These are phyloP conservation scores for Wallacemonas rigidus DNA, from an alignment of 208 protist species.

Conservation along the genomic window DNA sequence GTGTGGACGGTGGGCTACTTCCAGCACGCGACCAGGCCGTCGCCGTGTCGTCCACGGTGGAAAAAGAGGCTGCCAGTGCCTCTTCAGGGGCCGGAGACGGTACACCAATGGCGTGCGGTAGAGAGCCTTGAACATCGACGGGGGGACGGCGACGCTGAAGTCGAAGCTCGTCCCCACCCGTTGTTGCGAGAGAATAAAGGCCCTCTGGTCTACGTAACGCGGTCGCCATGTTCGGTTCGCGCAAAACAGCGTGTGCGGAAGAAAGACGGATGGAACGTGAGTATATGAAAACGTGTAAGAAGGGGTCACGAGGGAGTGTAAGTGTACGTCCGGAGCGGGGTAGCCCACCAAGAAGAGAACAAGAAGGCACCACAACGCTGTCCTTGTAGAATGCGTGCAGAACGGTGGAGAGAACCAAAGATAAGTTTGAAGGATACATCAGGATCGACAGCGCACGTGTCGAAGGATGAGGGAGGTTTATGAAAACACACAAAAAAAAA, in stretches of 20 bases:
- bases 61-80: background rate
- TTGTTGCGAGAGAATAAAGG: background rate
- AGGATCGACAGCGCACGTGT: no score
- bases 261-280: no score
- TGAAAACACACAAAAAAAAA: slow-evolving; percentile 26
- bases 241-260: no score
- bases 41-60: background rate
- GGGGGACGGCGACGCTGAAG: background rate
- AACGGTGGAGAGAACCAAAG: no score
- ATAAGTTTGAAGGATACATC: no score
- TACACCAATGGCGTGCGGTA: background rate
- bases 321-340: no score
- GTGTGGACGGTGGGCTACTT: slow-evolving; percentile 23
- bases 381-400: no score
- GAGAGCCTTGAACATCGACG: background rate
- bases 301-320: no score
- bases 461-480: background rate
- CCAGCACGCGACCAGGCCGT: slow-evolving; percentile 17
- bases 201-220: background rate
- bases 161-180: background rate
- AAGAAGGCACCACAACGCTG: no score
- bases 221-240: no score
- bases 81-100: background rate
- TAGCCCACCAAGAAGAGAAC: no score
- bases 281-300: no score